phyloP scores from a whole-genome alignment of 805 yeast species.

The Isabelozyma rhagii region DNA sequence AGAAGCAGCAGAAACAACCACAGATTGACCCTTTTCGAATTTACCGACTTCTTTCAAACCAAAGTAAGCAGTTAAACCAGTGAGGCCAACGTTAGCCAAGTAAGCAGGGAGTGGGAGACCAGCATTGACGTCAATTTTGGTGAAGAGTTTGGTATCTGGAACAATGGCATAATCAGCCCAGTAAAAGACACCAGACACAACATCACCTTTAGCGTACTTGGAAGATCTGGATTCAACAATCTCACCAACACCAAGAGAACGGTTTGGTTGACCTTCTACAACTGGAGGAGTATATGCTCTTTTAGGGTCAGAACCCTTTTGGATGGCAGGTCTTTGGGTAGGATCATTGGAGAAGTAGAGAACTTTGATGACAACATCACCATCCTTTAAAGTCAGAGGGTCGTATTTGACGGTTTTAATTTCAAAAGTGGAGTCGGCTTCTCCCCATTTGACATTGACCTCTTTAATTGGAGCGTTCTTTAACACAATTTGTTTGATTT shows the following conservation, averaged over 20 bases:
- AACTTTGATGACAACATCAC: conserved; percentile 44
- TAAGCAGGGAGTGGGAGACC: conserved; percentile 40
- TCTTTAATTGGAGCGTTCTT: conserved; percentile 17
- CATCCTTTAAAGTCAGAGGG: conserved; percentile 21
- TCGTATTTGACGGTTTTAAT: conserved; percentile 7
- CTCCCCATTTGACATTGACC: conserved; percentile 18
- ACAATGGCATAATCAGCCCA: conserved; percentile 51
- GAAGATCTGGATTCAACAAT: conserved; percentile 45
- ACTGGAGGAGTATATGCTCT: conserved; percentile 36
- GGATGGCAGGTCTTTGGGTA: conserved; percentile 58
- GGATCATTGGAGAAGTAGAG: conserved; percentile 57
- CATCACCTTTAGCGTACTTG: conserved; percentile 42
- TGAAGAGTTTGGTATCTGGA: conserved; percentile 18
- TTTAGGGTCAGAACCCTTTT: conserved; percentile 25
- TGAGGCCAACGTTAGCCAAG: conserved; percentile 51
- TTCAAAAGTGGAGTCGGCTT: conserved; percentile 24
- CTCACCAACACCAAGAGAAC: conserved; percentile 45
- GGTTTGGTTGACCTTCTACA: conserved; percentile 43
- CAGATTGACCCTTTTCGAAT: conserved; percentile 42
- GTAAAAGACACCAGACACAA: conserved; percentile 32
- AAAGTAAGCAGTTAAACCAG: conserved; percentile 61
- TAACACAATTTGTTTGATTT: conserved; percentile 15
- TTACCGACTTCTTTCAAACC: conserved; percentile 51
- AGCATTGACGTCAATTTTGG: conserved; percentile 23
- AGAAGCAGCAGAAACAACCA: conserved; percentile 62